A percentile compares a stretch with the other conserved stretches of the same genome.
Evolutionary conservation across 768 basidiomycete genomes (phyloP).

Genomic region (Amanita polypyramis): DNA sequence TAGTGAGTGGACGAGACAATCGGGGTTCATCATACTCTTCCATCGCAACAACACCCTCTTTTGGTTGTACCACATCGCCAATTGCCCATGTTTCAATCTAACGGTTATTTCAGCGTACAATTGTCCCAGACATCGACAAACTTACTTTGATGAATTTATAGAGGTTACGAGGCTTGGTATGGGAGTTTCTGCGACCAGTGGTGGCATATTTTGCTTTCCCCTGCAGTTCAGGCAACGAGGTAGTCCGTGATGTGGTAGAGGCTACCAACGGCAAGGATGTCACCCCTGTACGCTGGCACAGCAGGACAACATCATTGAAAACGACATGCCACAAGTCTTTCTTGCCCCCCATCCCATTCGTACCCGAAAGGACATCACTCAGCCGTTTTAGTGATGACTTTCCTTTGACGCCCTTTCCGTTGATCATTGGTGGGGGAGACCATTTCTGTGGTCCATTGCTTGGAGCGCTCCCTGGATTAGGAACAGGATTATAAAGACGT

Average conservation of each 20-base stretch:
- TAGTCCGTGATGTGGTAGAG: constrained; percentile 55
- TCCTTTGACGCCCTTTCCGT: constrained; percentile 57
- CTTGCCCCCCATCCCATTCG: constrained; percentile 51
- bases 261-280: constrained; percentile 76
- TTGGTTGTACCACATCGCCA: constrained; percentile 62
- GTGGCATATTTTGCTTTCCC: constrained; percentile 81
- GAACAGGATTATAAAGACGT: constrained; percentile 34
- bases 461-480: constrained; percentile 16
- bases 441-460: constrained; percentile 20
- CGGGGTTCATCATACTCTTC: constrained; percentile 57
- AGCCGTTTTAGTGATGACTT: constrained; percentile 85
- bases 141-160: constrained; percentile 87
- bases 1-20: neutral
- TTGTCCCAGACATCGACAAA: constrained; percentile 2
- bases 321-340: constrained; percentile 91
- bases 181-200: constrained; percentile 62
- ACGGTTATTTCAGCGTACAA: constrained; percentile 6
- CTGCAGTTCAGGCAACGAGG: constrained; percentile 74
- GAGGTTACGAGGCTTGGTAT: constrained; percentile 80
- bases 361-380: constrained; percentile 65
- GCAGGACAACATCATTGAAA: constrained; percentile 91
- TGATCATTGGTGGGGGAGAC: constrained; percentile 30
- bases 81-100: constrained; percentile 87
- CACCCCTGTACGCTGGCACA: constrained; percentile 84
- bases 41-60: constrained; percentile 79